Percentiles rank a stretch among this genome's conserved stretches.
Conservation (phyloP, 164 flowering plant genomes). For the Malania oleifera region DNA sequence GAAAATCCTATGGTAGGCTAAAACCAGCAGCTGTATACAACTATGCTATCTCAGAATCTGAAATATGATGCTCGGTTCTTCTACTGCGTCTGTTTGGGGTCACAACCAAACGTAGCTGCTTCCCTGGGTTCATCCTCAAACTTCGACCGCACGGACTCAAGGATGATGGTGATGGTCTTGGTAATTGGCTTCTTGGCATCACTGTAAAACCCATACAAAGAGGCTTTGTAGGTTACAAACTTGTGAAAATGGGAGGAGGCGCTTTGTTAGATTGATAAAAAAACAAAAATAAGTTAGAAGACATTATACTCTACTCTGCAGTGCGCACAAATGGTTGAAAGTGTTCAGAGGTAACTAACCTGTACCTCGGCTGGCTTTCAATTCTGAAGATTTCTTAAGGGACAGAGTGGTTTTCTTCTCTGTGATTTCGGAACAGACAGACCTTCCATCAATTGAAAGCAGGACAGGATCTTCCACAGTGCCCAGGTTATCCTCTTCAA, state of each 20-base stretch:
- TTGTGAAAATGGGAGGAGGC: background rate
- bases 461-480: slow-evolving; percentile 36
- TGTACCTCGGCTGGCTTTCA: slow-evolving; percentile 30
- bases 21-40: background rate
- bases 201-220: slow-evolving; percentile 21
- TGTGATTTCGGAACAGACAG: slow-evolving; percentile 24
- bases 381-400: slow-evolving; percentile 31
- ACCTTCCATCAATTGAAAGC: slow-evolving; percentile 21
- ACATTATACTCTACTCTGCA: too few species aligned
- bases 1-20: too few species aligned
- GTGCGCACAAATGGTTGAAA: too few species aligned
- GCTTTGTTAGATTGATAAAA: background rate
- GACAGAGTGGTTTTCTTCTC: slow-evolving; percentile 21
- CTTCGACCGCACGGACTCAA: slow-evolving; percentile 33
- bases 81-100: slow-evolving; percentile 36
- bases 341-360: slow-evolving; percentile 27
- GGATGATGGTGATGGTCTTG: slow-evolving; percentile 61
- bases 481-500: slow-evolving; percentile 39
- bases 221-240: background rate
- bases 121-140: slow-evolving; percentile 41
- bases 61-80: slow-evolving; percentile 42
- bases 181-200: slow-evolving; percentile 35
- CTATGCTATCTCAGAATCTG: slow-evolving; percentile 64
- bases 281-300: too few species aligned
- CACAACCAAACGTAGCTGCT: slow-evolving; percentile 21